These are phyloP conservation scores for Trichophyton simii DNA, from an alignment of 2,329 filamentous ascomycete genomes.

Conservation along the genomic window DNA sequence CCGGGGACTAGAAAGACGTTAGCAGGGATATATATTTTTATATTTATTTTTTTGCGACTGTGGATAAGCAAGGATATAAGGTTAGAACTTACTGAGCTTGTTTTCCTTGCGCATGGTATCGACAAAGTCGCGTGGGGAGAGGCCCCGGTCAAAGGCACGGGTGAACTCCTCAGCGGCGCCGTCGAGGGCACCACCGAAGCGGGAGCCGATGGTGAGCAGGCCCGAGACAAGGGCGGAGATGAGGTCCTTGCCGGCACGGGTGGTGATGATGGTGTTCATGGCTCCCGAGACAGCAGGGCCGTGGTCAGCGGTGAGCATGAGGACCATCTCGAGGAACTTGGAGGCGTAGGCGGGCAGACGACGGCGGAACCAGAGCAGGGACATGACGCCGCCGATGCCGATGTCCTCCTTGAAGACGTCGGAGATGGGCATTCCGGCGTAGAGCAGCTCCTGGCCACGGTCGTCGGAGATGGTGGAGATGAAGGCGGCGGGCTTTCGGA, in stretches of 20 bases:
- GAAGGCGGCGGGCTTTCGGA: constrained; percentile 98
- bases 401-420: constrained; percentile 99
- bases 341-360: constrained; percentile 90
- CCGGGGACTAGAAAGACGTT: constrained; percentile 55
- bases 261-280: constrained; percentile 99
- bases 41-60: not conserved
- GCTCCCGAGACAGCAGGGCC: constrained; percentile 97
- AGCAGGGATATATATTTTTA: not conserved
- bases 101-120: constrained; percentile 99
- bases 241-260: constrained; percentile 95
- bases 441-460: constrained; percentile 97
- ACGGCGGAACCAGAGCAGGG: constrained; percentile 97
- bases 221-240: constrained; percentile 91
- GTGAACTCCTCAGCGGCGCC: constrained; percentile 97
- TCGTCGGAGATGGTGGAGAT: constrained; percentile 99
- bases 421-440: constrained; percentile 99
- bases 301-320: constrained; percentile 99
- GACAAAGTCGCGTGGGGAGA: constrained; percentile 96
- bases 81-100: constrained; percentile 64
- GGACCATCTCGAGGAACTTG: constrained; percentile 99
- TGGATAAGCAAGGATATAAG: not conserved
- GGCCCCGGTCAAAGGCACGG: constrained; percentile 93
- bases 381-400: constrained; percentile 99
- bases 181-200: constrained; percentile 96
- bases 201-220: constrained; percentile 94